phyloP scores from a whole-genome alignment of 1,284 basidiomycete genomes.

The Puccinia triticina region DNA sequence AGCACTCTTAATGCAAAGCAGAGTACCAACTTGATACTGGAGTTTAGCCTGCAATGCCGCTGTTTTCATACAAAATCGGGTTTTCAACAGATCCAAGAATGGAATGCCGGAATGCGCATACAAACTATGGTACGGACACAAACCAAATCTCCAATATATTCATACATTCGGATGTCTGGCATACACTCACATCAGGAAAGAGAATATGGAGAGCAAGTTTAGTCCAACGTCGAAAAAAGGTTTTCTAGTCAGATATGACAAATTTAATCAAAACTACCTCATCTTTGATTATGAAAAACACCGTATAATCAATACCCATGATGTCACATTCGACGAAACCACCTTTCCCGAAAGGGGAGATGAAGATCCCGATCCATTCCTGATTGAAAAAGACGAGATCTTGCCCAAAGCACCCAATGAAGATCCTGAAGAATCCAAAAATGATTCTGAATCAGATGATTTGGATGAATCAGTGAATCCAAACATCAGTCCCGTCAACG shows the following conservation, averaged over 20 bases:
- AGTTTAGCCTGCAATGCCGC: not conserved
- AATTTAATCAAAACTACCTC: too few species aligned
- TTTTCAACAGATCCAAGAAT: not conserved
- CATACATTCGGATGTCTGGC: conserved; percentile 13
- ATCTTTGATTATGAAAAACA: too few species aligned
- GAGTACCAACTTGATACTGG: not conserved
- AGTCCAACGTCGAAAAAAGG: not conserved
- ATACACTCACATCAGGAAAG: not conserved
- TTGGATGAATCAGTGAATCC: too few species aligned
- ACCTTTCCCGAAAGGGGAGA: not conserved
- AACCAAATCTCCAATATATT: conserved; percentile 1
- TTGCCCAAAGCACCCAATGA: not conserved
- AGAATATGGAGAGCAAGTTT: not conserved
- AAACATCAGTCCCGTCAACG: too few species aligned
- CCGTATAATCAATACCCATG: not conserved
- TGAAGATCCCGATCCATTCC: too few species aligned
- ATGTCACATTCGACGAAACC: conserved; percentile 16
- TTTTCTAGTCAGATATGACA: conserved; percentile 2
- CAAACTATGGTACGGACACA: conserved; percentile 15
- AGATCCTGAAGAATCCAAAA: not conserved
- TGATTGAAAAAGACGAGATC: not conserved
- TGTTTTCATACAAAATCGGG: too few species aligned
- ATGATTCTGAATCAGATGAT: too few species aligned
- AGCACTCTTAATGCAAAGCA: not conserved
- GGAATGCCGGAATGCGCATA: not conserved